Base-by-base conservation (phyloP, 225 moss, liverwort and hornwort genomes). In the Bryoerythrophyllum caledonicum region DNA sequence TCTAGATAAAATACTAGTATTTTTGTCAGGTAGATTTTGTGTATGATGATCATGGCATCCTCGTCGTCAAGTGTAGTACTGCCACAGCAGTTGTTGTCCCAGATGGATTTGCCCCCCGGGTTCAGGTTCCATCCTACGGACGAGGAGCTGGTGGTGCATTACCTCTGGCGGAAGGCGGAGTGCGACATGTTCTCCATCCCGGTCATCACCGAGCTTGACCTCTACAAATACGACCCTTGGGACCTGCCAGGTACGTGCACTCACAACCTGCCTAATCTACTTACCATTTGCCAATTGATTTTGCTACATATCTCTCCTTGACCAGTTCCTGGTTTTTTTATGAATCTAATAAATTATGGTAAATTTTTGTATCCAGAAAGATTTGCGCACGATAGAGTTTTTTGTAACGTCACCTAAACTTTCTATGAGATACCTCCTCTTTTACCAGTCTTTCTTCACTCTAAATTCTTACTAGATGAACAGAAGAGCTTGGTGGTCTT, bases 41-140 rank as follows among this genome's bases (percentile, higher is more conserved):
- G 63, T 15, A 79, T 81, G 74, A 75, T 88, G 80, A 74, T 83
- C 68, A 88, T 86, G 88, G 83, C 88, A 51, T 85, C 83, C 62
- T 86, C 85, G 66, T 86, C 85, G 70, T 83, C 85, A 62, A 74
- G 63, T 72, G 82, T 83, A 60, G 83, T 84, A 30, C 76, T 83
- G 64, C 87, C 91, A 68, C 89, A 49, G 19, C 48, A 49, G 48
- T 49, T 49, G 46, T 16, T 46, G 48, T 49, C 48, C 19, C 48
- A 90, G 84, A 84, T 91, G 17, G 86, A 91, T 26, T 76, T 97
- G 65, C 97, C 94, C 30, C 93, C 93, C 19, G 97, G 97, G 34
- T 99, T 99, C 77, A 87, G 97, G 40, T 99, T 99, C 69, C 97
- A 99, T 83, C 97, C 97, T 16, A 99, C 97, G 43, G 97, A 99